These are phyloP conservation scores for Gracilaria domingensis DNA, from an alignment of 23 red algal genomes.

Conservation along the genomic window DNA sequence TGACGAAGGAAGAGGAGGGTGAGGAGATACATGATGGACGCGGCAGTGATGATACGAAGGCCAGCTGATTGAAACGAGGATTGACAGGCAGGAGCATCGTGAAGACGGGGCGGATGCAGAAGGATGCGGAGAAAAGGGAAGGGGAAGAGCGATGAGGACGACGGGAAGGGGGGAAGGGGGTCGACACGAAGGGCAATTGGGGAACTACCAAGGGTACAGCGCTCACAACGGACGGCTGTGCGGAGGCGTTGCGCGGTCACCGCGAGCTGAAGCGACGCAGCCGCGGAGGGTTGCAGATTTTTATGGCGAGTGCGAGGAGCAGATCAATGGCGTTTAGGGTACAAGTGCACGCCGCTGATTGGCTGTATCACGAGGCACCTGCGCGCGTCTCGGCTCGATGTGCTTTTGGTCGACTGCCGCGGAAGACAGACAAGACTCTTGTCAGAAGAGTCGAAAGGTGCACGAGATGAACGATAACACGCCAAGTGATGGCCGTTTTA, in stretches of 20 bases:
- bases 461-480: too few species aligned
- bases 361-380: not conserved
- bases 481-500: too few species aligned
- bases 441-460: too few species aligned
- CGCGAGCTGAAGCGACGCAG: not conserved
- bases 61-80: not conserved
- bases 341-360: constrained; percentile 3
- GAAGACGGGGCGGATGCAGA: not conserved
- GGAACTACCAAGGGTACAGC: too few species aligned
- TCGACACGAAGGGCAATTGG: not conserved
- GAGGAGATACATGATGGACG: not conserved
- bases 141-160: not conserved
- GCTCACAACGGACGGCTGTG: not conserved
- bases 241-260: too few species aligned
- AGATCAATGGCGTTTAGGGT: not conserved
- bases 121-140: not conserved
- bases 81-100: not conserved
- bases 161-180: not conserved
- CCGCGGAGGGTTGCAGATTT: not conserved
- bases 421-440: too few species aligned
- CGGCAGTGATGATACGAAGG: not conserved
- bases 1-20: not conserved
- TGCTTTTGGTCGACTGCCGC: too few species aligned
- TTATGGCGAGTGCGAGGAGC: not conserved
- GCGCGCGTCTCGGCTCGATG: not conserved